phyloP scores from a whole-genome alignment of 2,329 filamentous ascomycete species.

The Didymella sp. region DNA sequence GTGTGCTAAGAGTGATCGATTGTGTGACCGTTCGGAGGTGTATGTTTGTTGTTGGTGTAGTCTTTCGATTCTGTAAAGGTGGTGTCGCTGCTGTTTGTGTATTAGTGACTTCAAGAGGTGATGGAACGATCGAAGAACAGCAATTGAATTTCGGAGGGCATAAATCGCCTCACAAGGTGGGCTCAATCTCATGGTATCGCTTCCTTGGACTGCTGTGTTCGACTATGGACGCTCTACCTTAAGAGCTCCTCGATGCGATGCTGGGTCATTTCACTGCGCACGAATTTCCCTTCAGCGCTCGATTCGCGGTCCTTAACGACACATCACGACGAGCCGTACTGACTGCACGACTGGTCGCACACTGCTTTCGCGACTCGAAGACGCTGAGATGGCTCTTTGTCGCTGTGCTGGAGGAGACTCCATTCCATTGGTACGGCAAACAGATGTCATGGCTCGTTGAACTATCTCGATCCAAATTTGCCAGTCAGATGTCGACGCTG shows the following conservation, averaged over 20 bases:
- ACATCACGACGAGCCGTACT: slow-evolving; percentile 11
- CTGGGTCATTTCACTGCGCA: slow-evolving; percentile 5
- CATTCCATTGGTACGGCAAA: not conserved
- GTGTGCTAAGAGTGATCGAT: not conserved
- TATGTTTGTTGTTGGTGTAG: not conserved
- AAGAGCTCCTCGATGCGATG: slow-evolving; percentile 16
- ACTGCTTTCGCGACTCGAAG: slow-evolving; percentile 7
- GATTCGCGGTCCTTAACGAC: slow-evolving; percentile 12
- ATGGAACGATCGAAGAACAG: not conserved
- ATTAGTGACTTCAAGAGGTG: not conserved
- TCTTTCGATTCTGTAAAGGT: not conserved
- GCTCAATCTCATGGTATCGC: not conserved
- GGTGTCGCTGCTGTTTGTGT: not conserved
- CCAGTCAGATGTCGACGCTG: slow-evolving; percentile 3
- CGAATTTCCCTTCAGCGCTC: slow-evolving; percentile 10
- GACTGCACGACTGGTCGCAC: slow-evolving; percentile 8
- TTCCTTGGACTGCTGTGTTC: not conserved
- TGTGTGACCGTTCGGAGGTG: not conserved
- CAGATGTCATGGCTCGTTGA: not conserved
- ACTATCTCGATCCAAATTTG: slow-evolving; percentile 1
- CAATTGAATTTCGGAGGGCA: not conserved
- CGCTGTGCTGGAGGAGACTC: slow-evolving; percentile 13
- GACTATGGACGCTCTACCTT: slow-evolving; percentile 18
- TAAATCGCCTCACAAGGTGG: not conserved
- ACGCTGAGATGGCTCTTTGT: slow-evolving; percentile 6